Percentiles rank a stretch among this genome's conserved stretches.
These are phyloP conservation scores for Gracilaria gracilis DNA, from an alignment of 23 red algal species.

Conservation along the genomic window DNA sequence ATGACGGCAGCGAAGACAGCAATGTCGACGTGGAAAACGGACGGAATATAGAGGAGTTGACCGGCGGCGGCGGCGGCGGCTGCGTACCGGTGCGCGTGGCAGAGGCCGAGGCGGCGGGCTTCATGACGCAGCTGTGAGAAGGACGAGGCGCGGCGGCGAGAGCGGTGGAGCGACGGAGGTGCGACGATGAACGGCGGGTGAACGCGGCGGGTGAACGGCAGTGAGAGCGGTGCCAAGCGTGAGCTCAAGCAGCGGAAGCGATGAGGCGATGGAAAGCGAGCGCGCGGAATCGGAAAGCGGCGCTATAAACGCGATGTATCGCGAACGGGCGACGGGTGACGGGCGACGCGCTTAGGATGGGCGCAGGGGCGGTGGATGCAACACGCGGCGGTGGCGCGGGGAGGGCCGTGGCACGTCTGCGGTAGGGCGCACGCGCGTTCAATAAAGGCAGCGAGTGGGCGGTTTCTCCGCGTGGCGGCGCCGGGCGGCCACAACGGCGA, in stretches of 20 bases:
- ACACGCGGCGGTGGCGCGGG: too few relatives aligned
- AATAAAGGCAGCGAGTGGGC: slow-evolving; percentile 11
- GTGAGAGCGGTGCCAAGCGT: not conserved
- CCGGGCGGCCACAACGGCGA: not conserved
- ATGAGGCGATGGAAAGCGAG: not conserved
- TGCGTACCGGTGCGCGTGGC: not conserved
- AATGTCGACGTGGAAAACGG: slow-evolving; percentile 11
- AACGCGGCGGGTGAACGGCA: too few relatives aligned
- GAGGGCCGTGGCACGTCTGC: too few relatives aligned
- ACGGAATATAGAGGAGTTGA: slow-evolving; percentile 23
- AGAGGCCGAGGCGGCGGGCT: not conserved
- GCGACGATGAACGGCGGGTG: not conserved
- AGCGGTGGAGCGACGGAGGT: not conserved
- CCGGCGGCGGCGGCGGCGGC: slow-evolving; percentile 5
- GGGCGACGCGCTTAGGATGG: too few relatives aligned
- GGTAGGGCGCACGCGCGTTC: too few relatives aligned
- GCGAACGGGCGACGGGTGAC: not conserved
- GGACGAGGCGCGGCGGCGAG: not conserved
- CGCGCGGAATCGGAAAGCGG: not conserved
- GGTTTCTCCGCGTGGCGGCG: slow-evolving; percentile 22
- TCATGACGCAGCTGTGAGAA: not conserved
- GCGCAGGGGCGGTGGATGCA: too few relatives aligned
- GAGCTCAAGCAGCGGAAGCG: not conserved
- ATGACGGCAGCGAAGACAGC: not conserved
- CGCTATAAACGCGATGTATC: not conserved